Base-by-base conservation (phyloP, 192 early-diverging fungal genomes). In the Radiomyces spectabilis region DNA sequence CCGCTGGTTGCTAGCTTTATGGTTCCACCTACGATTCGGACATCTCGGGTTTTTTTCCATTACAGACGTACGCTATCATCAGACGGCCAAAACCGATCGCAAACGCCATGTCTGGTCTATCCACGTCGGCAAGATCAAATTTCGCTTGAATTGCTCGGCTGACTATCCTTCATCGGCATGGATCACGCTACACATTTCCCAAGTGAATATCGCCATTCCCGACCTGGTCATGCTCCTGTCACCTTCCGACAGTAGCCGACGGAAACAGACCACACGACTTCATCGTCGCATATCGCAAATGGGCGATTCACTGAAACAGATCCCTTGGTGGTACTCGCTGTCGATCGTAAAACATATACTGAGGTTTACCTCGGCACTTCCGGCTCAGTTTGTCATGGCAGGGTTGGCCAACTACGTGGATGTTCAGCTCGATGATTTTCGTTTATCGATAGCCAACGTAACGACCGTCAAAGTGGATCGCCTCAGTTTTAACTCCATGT, bases 311-410 rank as follows among this genome's bases (percentile, higher is more conserved):
- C 25, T 61, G 4, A 46, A 51, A 15, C 48, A 53, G 3, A 57
- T 63, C 12, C 56, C 72, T 1, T 71, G 69, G 69, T 74, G 72
- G 72, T 74, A 70, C 26, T 74, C 72, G 1, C n/a, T 71, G 18
- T 66, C 67, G 2, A 26, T 71, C 30, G 43, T 74, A 12, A 74
- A 63, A 50, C 53, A 49, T 48, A 29, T 68, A 4, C 33, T 71
- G 5, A 55, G 59, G 32, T 51, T 65, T 35, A 58, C 59, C 5
- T 75, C 65, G 0, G 69, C 69, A 7, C 48, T 75, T 22, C 73
- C 69, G 18, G 66, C 61, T 13, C 73, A 75, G 35, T 47, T 75
- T 9, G 32, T 75, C 10, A 61, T 75, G 48, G 63, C 65, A 0
- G 61, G 57, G 4, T 30, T 75, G 12, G 60, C 73, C 8, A 71